Evolutionary conservation across 2,329 filamentous ascomycete species (phyloP).

Genomic region (Xylariaceae sp.): DNA sequence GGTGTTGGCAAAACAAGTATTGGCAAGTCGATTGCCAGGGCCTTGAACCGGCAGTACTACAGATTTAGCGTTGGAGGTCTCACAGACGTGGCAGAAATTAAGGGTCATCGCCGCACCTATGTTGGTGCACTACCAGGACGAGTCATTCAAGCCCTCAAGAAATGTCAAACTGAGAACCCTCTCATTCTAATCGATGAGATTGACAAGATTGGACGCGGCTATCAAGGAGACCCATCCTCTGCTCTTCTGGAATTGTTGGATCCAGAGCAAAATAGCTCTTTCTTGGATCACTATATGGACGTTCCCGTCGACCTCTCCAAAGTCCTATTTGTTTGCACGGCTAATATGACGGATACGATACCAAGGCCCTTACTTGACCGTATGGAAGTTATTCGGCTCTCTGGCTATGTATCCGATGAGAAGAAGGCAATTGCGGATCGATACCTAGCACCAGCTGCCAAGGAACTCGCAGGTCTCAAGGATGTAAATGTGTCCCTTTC

Average conservation of each 20-base stretch:
- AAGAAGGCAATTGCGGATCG: slow-evolving; percentile 98
- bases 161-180: slow-evolving; percentile 98
- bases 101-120: slow-evolving; percentile 94
- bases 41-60: slow-evolving; percentile 95
- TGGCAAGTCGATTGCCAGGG: slow-evolving; percentile 95
- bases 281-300: slow-evolving; percentile 98
- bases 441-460: slow-evolving; percentile 92
- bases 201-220: slow-evolving; percentile 96
- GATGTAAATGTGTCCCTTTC: slow-evolving; percentile 88
- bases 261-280: slow-evolving; percentile 96
- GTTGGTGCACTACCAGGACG: slow-evolving; percentile 94
- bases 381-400: slow-evolving; percentile 97
- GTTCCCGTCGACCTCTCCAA: slow-evolving; percentile 97
- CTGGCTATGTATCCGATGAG: slow-evolving; percentile 95
- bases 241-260: slow-evolving; percentile 93
- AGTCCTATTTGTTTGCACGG: slow-evolving; percentile 97
- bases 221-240: slow-evolving; percentile 95
- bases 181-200: slow-evolving; percentile 96
- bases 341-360: slow-evolving; percentile 98
- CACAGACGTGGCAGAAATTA: slow-evolving; percentile 98
- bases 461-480: slow-evolving; percentile 89
- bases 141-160: slow-evolving; percentile 98
- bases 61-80: slow-evolving; percentile 96
- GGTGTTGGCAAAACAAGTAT: slow-evolving; percentile 99
- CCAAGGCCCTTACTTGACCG: slow-evolving; percentile 90